Evolutionary conservation across 495 filamentous ascomycete genomes (phyloP), one percentile per base, ranked within the genome.

Genomic region (Podospora sp.): DNA sequence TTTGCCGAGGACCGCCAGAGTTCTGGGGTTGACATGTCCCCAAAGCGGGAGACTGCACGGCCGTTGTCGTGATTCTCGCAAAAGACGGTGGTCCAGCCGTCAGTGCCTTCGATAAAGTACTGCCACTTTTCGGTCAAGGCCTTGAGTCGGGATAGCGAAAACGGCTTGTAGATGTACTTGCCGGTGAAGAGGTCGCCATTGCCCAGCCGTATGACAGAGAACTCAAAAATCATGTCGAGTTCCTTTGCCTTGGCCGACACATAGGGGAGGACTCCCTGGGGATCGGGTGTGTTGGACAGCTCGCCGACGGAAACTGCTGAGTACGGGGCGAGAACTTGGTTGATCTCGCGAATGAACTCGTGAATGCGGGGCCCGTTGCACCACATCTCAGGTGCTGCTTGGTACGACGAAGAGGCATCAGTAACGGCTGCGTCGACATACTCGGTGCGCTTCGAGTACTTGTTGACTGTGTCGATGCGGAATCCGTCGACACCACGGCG

Each of bases 201-300:
- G 6, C 89, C 89, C 27, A 91, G 79, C 66, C 87, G 84, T 12
- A 87, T 83, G 51, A 82, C 79, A 67, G 90, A 89, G 68, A 92
- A 92, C 67, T 90, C 85, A 78, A 93, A 92, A 27, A 91, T 84
- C 90, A 93, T 93, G 77, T 86, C 86, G 51, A 92, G 80, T 71
- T 92, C 87, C 56, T 81, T 78, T 26, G 86, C 84, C 50, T 83
- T 81, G 14, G 81, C 78, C 1, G 83, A 79, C 22, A 92, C 85
- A 29, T 84, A 85, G 18, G 81, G 79, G 27, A 91, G 79, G 1
- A 91, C 85, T 67, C 90, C 83, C 33, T 83, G 75, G 9, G 77
- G 75, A 63, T 87, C 81, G 2, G 85, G 83, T 11, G 87, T 85
- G 71, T 87, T 86, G 0, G 89, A 88, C 73, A 91, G 85, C 75